Evolutionary conservation across 2,329 filamentous ascomycete genomes (phyloP), one percentile per base, ranked within the genome.

Genomic region (Penicillium aurantiogriseum): DNA sequence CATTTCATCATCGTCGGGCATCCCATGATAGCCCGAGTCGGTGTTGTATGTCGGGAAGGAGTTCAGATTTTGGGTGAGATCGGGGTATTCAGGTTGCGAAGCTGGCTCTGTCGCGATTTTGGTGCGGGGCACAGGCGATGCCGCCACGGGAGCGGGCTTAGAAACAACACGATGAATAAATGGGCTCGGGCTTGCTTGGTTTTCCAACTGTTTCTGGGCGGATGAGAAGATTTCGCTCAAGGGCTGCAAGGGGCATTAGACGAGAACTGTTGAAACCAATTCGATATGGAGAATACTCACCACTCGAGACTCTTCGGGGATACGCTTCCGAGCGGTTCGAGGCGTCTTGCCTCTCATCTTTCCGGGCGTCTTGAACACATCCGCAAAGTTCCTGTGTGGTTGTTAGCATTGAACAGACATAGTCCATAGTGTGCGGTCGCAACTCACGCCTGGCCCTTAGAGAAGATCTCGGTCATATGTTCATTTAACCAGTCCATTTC

Each of bases 401-500:
- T 48, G 63, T 77, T 61, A 78, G 75, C 62, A 63, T 39, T 15
- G 47, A 55, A 43, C 5, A 11, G 43, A 35, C 31, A 19, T 23
- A 39, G 39, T 33, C 27, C 17, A 17, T 51, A 21, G 21, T 54
- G 52, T 60, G 27, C 42, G 56, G 61, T 60, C 54, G 57, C 58
- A 55, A 83, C 89, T 69, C 85, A 97, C 94, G 92, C 85, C 76
- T 92, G 86, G 70, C 92, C 89, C 67, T 88, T 87, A 68, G 87
- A 88, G 73, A 97, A 96, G 69, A 99, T 91, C 62, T 96, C 91
- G 49, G 86, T 86, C 93, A 99, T 97, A 75, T 99, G 94, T 78
- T 97, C 94, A 71, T 99, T 97, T 67, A 99, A 81, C 94, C 94
- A 99, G 73, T 97, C 92, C 70, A 97, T 80, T 74, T 99, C 94